Conservation (phyloP, 108 stramenopile genomes). For the Seminavis robusta region DNA sequence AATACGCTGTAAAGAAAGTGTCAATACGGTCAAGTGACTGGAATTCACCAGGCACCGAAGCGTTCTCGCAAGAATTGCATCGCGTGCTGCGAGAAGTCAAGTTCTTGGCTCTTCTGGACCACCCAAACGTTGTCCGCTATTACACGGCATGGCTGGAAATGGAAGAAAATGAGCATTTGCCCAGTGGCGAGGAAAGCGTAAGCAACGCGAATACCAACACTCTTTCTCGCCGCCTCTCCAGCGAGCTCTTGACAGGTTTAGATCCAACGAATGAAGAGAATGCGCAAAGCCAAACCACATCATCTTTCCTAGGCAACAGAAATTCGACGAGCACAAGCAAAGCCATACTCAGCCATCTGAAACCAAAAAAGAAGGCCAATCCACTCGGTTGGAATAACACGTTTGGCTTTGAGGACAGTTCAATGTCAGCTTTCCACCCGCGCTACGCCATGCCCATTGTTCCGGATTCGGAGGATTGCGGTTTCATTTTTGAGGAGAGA, state of each 20-base stretch:
- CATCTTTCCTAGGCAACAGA: too few species aligned
- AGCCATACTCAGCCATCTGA: too few species aligned
- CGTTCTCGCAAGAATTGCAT: constrained; percentile 18
- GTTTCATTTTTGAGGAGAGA: constrained; percentile 39
- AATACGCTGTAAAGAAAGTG: constrained; percentile 96
- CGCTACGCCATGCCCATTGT: constrained; percentile 1
- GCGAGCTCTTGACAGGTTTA: too few species aligned
- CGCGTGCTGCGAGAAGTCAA: constrained; percentile 95
- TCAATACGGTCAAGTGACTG: constrained; percentile 35
- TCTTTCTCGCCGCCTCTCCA: too few species aligned
- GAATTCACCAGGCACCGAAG: constrained; percentile 40
- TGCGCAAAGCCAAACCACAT: too few species aligned
- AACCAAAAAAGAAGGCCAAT: constrained; percentile 8
- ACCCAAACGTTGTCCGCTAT: constrained; percentile 95
- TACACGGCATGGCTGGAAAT: constrained; percentile 96
- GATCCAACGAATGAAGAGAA: too few species aligned
- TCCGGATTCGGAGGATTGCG: constrained; percentile 28
- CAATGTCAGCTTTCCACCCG: background rate
- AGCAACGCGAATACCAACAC: too few species aligned
- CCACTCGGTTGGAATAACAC: constrained; percentile 1
- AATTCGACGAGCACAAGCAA: background rate
- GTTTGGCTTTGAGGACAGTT: background rate
- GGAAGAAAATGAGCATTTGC: constrained; percentile 25
- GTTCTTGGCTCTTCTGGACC: constrained; percentile 86
- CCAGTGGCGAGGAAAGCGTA: too few species aligned